These are phyloP conservation scores for Botrytis medusae DNA, from an alignment of 2,329 filamentous ascomycete species.

Conservation along the genomic window DNA sequence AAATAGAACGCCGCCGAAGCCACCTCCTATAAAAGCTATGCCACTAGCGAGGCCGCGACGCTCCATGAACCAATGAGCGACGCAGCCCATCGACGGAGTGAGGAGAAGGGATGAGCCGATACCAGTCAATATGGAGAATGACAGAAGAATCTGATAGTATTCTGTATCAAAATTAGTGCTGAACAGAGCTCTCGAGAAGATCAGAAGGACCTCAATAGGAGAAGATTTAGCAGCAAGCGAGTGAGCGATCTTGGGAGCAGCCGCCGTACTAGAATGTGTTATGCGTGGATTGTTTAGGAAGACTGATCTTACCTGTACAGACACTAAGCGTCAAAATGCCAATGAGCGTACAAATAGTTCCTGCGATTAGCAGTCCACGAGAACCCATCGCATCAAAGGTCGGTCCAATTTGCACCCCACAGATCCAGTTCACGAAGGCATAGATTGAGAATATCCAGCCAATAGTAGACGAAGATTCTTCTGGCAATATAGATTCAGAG, in stretches of 20 bases:
- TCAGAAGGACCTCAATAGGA: background rate
- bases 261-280: background rate
- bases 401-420: constrained; percentile 29
- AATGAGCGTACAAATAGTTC: constrained; percentile 23
- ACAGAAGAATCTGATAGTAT: constrained; percentile 69
- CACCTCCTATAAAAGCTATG: constrained; percentile 75
- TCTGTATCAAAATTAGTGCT: constrained; percentile 21
- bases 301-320: constrained; percentile 21
- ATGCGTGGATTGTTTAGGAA: background rate
- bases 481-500: constrained; percentile 61
- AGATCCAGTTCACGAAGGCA: constrained; percentile 41
- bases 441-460: constrained; percentile 58
- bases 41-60: constrained; percentile 81
- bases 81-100: constrained; percentile 68
- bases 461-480: constrained; percentile 51
- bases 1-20: constrained; percentile 68
- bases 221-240: background rate
- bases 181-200: background rate
- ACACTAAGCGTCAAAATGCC: constrained; percentile 24
- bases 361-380: constrained; percentile 42
- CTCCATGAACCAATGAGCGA: constrained; percentile 78
- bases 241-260: background rate
- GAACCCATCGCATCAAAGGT: constrained; percentile 35
- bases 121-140: constrained; percentile 75
- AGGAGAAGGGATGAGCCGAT: constrained; percentile 77